These are phyloP conservation scores for Opeltia flavorubescens DNA, from an alignment of 495 filamentous ascomycete genomes.

Conservation along the genomic window DNA sequence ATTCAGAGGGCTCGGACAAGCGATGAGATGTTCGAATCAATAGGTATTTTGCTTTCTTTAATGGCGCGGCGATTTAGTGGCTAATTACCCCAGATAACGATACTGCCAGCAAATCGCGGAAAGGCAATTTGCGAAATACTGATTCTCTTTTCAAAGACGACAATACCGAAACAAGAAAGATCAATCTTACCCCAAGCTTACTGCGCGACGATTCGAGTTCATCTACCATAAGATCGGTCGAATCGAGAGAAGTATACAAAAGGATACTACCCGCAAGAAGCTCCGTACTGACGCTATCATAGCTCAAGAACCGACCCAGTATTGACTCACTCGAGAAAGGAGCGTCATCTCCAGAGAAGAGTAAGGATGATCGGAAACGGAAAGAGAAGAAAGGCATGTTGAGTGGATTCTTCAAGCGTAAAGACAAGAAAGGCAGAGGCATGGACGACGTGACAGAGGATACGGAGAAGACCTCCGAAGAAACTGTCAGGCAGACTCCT, in stretches of 20 bases:
- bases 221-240: conserved; percentile 40
- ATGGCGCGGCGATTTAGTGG: not conserved
- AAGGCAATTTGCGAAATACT: conserved; percentile 73
- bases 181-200: conserved; percentile 90
- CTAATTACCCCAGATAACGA: conserved; percentile 28
- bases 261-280: conserved; percentile 19
- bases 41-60: conserved; percentile 20
- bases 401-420: conserved; percentile 87
- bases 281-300: conserved; percentile 4
- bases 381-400: conserved; percentile 94
- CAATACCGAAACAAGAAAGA: conserved; percentile 87
- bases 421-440: conserved; percentile 68
- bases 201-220: conserved; percentile 64
- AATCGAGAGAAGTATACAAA: conserved; percentile 44
- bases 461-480: conserved; percentile 44
- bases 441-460: conserved; percentile 54
- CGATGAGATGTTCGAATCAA: conserved; percentile 49
- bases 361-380: conserved; percentile 68
- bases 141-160: conserved; percentile 98
- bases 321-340: conserved; percentile 40
- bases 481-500: conserved; percentile 37
- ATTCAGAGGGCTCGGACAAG: conserved; percentile 37
- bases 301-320: conserved; percentile 23
- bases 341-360: conserved; percentile 34
- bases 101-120: conserved; percentile 54